These are phyloP conservation scores for Hibiscus mutabilis DNA, from an alignment of 345 rosid species.

Conservation along the genomic window DNA sequence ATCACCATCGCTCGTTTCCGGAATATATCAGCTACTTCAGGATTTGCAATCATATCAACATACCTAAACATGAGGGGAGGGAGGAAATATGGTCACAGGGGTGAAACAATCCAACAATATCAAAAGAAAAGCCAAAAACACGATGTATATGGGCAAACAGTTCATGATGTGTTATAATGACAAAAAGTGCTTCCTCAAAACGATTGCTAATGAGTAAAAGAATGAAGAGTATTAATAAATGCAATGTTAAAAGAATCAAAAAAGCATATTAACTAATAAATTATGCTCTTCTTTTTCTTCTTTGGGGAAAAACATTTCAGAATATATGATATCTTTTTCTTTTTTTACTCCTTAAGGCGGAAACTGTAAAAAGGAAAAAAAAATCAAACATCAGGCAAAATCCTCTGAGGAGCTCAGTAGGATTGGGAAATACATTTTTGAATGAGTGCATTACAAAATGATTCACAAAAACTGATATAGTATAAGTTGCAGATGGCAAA, in stretches of 20 bases:
- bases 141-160: not conserved
- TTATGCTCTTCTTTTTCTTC: too few species aligned
- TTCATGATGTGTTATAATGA: not conserved
- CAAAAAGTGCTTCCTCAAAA: too few species aligned
- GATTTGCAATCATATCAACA: slow-evolving; percentile 92
- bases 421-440: not conserved
- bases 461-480: not conserved
- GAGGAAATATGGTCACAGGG: not conserved
- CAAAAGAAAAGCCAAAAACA: not conserved
- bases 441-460: not conserved
- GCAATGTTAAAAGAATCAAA: not conserved
- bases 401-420: not conserved
- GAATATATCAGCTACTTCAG: slow-evolving; percentile 84
- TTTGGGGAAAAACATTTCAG: too few species aligned
- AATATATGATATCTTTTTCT: too few species aligned
- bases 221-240: too few species aligned
- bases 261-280: not conserved
- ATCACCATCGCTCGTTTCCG: slow-evolving; percentile 89
- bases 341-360: too few species aligned
- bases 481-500: not conserved
- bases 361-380: not conserved
- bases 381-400: not conserved
- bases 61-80: slow-evolving; percentile 41
- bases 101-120: not conserved
- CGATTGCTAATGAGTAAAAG: too few species aligned